Percentiles rank a stretch among this genome's conserved stretches.
phyloP scores from a whole-genome alignment of 495 filamentous ascomycete species.

The Podospora pseudopauciseta region DNA sequence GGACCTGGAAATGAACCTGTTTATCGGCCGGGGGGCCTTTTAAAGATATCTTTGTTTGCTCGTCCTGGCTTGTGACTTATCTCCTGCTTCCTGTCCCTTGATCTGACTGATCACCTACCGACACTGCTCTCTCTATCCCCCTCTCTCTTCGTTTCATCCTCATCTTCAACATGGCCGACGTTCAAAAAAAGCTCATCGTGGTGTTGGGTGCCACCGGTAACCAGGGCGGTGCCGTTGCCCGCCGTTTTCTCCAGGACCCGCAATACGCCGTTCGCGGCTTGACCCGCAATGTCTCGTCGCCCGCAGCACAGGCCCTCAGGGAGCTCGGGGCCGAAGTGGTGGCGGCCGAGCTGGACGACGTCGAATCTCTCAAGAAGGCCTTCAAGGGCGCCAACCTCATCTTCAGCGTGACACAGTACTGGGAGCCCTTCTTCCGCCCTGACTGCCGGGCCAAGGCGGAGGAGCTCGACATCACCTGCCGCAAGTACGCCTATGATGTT shows the following conservation, averaged over 20 bases:
- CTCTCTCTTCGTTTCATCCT: neutral
- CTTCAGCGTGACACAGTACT: slow-evolving; percentile 53
- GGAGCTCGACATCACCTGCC: slow-evolving; percentile 29
- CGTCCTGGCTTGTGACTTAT: neutral
- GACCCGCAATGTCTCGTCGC: slow-evolving; percentile 44
- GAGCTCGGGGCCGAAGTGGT: slow-evolving; percentile 44
- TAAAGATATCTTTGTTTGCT: neutral
- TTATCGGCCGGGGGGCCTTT: neutral
- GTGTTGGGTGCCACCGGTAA: slow-evolving; percentile 45
- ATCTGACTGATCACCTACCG: neutral
- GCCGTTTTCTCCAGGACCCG: slow-evolving; percentile 35
- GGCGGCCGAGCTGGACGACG: slow-evolving; percentile 41
- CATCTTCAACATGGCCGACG: neutral
- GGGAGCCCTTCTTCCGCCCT: slow-evolving; percentile 40
- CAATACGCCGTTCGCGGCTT: slow-evolving; percentile 42
- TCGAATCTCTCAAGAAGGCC: slow-evolving; percentile 36
- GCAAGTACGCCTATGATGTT: slow-evolving; percentile 44
- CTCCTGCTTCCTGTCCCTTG: neutral
- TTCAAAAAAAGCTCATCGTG: slow-evolving; percentile 33
- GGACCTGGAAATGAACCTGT: neutral
- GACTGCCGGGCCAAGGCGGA: slow-evolving; percentile 28
- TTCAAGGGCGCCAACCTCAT: slow-evolving; percentile 46
- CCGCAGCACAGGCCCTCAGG: slow-evolving; percentile 36
- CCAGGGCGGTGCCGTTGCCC: slow-evolving; percentile 44
- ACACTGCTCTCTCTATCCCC: neutral